phyloP scores from a whole-genome alignment of 805 yeast species.

The Sugiyamaella qingdaonensis region DNA sequence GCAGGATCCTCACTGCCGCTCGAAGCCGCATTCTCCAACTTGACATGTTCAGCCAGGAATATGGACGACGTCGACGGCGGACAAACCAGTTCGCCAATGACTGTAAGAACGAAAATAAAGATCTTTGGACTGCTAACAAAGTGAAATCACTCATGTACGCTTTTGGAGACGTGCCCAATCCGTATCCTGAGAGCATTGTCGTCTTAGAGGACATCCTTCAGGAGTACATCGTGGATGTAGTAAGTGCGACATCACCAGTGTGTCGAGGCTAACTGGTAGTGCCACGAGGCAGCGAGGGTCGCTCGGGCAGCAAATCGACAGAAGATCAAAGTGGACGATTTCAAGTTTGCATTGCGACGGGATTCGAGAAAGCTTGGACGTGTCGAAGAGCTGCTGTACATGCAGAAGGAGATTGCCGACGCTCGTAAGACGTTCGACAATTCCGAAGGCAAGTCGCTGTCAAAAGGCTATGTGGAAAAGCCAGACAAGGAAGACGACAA shows the following conservation, averaged over 20 bases:
- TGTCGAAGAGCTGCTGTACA: constrained; percentile 55
- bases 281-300: constrained; percentile 50
- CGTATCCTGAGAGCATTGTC: constrained; percentile 60
- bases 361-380: constrained; percentile 68
- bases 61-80: constrained; percentile 36
- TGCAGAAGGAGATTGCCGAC: constrained; percentile 58
- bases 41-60: constrained; percentile 4
- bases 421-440: constrained; percentile 68
- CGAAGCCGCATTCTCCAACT: background rate
- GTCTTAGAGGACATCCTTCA: constrained; percentile 64
- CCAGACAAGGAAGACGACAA: constrained; percentile 19
- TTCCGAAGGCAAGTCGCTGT: constrained; percentile 45
- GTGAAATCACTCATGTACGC: constrained; percentile 61
- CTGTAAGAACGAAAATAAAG: constrained; percentile 20
- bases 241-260: constrained; percentile 18
- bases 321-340: constrained; percentile 67
- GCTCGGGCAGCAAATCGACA: constrained; percentile 51
- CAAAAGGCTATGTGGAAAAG: constrained; percentile 27
- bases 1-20: too few relatives aligned
- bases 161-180: constrained; percentile 67
- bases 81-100: constrained; percentile 45
- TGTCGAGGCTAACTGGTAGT: constrained; percentile 21
- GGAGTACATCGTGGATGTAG: constrained; percentile 56
- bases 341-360: constrained; percentile 62
- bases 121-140: too few relatives aligned